These are phyloP conservation scores for Apiotrichum porosum DNA, from an alignment of 1,284 basidiomycete species.

Conservation along the genomic window DNA sequence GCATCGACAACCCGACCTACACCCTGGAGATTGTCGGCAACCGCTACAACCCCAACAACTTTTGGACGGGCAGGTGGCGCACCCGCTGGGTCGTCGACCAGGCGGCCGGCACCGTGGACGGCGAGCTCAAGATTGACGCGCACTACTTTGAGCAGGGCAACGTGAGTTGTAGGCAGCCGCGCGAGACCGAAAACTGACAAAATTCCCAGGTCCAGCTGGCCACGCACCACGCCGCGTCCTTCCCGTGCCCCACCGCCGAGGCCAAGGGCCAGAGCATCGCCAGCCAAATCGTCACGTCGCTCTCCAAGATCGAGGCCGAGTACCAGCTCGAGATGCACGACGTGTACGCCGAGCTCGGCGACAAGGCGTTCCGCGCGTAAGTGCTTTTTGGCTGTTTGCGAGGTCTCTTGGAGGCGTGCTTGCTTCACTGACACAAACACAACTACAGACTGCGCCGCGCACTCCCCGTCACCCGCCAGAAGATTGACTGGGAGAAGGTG, in stretches of 20 bases:
- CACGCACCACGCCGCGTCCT: conserved; percentile 63
- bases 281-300: conserved; percentile 61
- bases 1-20: conserved; percentile 52
- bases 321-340: conserved; percentile 76
- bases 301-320: conserved; percentile 72
- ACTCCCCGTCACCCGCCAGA: conserved; percentile 84
- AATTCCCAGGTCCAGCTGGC: conserved; percentile 71
- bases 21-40: conserved; percentile 81
- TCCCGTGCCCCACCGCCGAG: conserved; percentile 60
- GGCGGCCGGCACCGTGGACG: conserved; percentile 37
- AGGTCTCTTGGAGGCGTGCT: too few relatives aligned
- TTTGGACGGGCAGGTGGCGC: conserved; percentile 90
- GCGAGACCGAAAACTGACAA: too few relatives aligned
- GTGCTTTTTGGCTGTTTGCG: conserved; percentile 14
- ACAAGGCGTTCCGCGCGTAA: conserved; percentile 75
- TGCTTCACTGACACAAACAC: too few relatives aligned
- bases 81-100: conserved; percentile 52
- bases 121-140: conserved; percentile 72
- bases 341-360: conserved; percentile 76
- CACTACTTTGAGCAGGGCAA: conserved; percentile 97
- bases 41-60: conserved; percentile 87
- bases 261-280: conserved; percentile 53
- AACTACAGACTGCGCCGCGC: conserved; percentile 66
- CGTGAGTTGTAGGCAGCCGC: too few relatives aligned
- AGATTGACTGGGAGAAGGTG: conserved; percentile 91